Evolutionary conservation across 2,329 filamentous ascomycete species (phyloP).

Genomic region (Botrytis deweyae): DNA sequence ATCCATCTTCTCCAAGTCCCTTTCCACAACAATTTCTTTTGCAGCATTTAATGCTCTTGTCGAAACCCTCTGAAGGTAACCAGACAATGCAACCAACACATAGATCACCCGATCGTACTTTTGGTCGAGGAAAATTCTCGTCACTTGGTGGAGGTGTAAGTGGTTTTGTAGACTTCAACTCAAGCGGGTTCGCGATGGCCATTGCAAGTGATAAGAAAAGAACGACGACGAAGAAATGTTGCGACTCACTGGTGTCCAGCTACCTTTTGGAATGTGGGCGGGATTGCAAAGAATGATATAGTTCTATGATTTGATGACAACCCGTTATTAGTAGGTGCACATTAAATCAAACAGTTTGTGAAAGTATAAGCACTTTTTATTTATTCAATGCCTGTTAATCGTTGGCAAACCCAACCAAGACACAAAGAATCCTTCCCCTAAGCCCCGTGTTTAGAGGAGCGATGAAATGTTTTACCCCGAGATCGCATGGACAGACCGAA

Average conservation of each 20-base stretch:
- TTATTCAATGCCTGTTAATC: background rate
- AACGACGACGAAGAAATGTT: background rate
- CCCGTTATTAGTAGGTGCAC: background rate
- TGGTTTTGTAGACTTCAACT: background rate
- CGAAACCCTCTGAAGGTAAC: slow-evolving; percentile 19
- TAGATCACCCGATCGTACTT: slow-evolving; percentile 23
- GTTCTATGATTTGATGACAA: background rate
- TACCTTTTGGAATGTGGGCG: background rate
- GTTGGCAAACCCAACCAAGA: background rate
- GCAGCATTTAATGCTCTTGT: slow-evolving; percentile 22
- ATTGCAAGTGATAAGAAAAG: background rate
- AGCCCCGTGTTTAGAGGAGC: background rate
- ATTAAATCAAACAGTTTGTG: background rate
- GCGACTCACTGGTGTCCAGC: slow-evolving; percentile 7
- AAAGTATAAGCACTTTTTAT: slow-evolving; percentile 4
- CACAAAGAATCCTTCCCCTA: slow-evolving; percentile 1
- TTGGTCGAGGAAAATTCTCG: slow-evolving; percentile 4
- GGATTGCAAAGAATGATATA: background rate
- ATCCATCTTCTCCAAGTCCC: slow-evolving; percentile 25
- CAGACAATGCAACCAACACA: slow-evolving; percentile 30
- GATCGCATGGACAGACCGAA: background rate
- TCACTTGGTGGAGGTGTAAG: slow-evolving; percentile 14
- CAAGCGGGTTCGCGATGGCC: background rate
- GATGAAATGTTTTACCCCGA: background rate
- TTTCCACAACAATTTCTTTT: slow-evolving; percentile 20